Base-by-base conservation (phyloP, 2,329 filamentous ascomycete genomes). In the Cercospora sojina region DNA sequence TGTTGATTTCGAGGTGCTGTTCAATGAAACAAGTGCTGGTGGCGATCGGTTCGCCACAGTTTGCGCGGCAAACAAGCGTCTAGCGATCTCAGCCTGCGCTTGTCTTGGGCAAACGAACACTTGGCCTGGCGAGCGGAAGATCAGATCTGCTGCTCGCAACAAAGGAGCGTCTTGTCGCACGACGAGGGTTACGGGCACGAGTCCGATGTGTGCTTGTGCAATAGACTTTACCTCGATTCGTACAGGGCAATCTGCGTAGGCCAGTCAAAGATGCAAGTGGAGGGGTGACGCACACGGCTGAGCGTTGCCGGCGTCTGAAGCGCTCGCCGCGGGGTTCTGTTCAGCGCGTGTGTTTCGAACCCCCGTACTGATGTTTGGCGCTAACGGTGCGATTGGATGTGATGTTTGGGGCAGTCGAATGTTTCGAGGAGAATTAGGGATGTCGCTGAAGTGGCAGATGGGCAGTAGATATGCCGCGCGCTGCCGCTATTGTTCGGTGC, bases 61-160 rank as follows among this genome's bases (percentile, higher is more conserved):
- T 56, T 62, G 60, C 60, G 20, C 31, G 31, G 60, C 60, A 56
- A 55, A 62, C 59, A 51, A 62, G 59, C 59, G 27, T 53, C 59
- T 62, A 38, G 59, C 18, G 27, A 18, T 55, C 31, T 53, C 27
- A 20, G 23, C 38, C 6, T 31, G 60, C n/a, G 49, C 49, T 56
- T 56, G 60, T 41, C 51, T 10, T 23, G 8, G 49, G 31, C 29
- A 57, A 32, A 35, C 59, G 35, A 38, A 57, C 57, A 63, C 60
- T 57, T 63, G 60, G 35, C 60, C 49, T 63, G 23, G 20, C 31
- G 32, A 29, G 35, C n/a, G 20, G 8, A 13, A 35, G n/a, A 56
- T 63, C 10, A 55, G 47, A 43, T 56, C 12, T 56, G 60, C 16
- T 3, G 49, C 35, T 56, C 49, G 49, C 60, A 31, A 56, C 60